A percentile compares a stretch with the other conserved stretches of the same genome.
phyloP scores from a whole-genome alignment of 192 early-diverging fungal species.

The Diversispora epigaea region DNA sequence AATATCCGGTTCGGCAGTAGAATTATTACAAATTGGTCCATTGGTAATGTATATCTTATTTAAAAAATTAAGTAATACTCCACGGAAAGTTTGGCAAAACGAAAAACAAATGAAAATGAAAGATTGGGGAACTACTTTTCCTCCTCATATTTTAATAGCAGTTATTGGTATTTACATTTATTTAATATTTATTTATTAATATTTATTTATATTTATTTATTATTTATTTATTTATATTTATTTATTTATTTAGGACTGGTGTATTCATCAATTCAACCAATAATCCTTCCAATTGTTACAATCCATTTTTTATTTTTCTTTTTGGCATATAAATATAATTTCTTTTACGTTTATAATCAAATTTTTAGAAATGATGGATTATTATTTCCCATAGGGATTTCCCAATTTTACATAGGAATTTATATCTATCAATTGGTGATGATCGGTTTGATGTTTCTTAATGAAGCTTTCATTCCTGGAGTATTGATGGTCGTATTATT shows the following conservation, averaged over 20 bases:
- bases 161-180: conserved; percentile 28
- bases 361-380: conserved; percentile 60
- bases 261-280: conserved; percentile 78
- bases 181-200: conserved; percentile 27
- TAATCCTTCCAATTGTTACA: conserved; percentile 72
- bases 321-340: conserved; percentile 79
- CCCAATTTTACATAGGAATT: conserved; percentile 64
- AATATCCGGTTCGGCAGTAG: conserved; percentile 61
- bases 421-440: conserved; percentile 75
- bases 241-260: conserved; percentile 59
- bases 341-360: conserved; percentile 73
- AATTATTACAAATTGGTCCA: conserved; percentile 66
- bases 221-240: not conserved
- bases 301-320: conserved; percentile 73
- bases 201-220: not conserved
- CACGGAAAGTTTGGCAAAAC: conserved; percentile 60
- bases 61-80: conserved; percentile 64
- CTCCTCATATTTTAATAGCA: conserved; percentile 68
- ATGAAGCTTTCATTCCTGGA: conserved; percentile 46
- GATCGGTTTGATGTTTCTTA: conserved; percentile 69
- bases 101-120: conserved; percentile 50
- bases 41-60: conserved; percentile 64
- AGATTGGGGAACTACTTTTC: conserved; percentile 63
- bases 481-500: conserved; percentile 19
- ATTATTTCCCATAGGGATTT: conserved; percentile 59